Conservation (phyloP, 2,329 filamentous ascomycete species). For the Sarocladium brachiariae region DNA sequence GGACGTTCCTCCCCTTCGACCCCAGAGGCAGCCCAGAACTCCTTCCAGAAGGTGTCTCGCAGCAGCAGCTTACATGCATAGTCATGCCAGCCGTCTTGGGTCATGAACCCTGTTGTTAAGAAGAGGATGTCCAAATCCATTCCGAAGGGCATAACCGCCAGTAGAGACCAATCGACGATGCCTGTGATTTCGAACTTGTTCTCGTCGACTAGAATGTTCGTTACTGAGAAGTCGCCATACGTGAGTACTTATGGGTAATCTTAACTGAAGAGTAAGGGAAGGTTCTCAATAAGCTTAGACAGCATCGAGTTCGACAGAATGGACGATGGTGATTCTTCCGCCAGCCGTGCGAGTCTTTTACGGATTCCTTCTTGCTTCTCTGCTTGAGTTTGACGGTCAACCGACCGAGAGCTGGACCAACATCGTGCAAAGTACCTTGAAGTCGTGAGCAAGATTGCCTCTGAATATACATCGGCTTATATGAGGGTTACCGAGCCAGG, state of each 20-base stretch:
- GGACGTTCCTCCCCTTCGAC: conserved; percentile 15
- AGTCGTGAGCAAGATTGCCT: not conserved
- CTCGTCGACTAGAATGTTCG: conserved; percentile 23
- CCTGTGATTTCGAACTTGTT: conserved; percentile 19
- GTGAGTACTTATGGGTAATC: conserved; percentile 23
- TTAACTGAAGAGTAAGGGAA: conserved; percentile 19
- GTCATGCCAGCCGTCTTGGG: conserved; percentile 20
- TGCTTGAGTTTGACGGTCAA: conserved; percentile 12
- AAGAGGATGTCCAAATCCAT: conserved; percentile 19
- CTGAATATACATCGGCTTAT: too few species aligned
- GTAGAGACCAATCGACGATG: conserved; percentile 24
- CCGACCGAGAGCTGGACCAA: conserved; percentile 12
- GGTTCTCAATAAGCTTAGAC: conserved; percentile 14
- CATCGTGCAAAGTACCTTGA: conserved; percentile 21
- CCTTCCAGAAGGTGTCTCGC: conserved; percentile 20
- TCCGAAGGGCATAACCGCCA: conserved; percentile 17
- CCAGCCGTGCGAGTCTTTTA: conserved; percentile 10
- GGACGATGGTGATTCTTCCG: conserved; percentile 10
- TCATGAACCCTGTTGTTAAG: conserved; percentile 21
- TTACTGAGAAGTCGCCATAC: conserved; percentile 22
- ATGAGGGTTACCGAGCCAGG: conserved; percentile 13
- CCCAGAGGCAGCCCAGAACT: conserved; percentile 20
- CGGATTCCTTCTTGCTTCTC: conserved; percentile 14
- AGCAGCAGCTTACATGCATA: conserved; percentile 18
- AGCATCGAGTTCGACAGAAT: conserved; percentile 12